phyloP scores from a whole-genome alignment of 257 asterid genomes.

The Solanum neorickii region DNA sequence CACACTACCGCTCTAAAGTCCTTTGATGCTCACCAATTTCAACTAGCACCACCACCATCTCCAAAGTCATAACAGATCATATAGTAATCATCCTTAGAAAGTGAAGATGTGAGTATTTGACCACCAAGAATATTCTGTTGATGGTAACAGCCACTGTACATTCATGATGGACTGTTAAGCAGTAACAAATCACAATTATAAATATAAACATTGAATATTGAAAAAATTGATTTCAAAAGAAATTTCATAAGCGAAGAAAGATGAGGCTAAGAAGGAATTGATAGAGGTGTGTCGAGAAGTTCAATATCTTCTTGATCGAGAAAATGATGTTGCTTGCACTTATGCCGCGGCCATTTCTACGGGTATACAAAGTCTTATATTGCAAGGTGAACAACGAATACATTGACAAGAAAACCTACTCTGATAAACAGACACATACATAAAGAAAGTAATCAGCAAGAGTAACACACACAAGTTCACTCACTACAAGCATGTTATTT shows the following conservation, averaged over 20 bases:
- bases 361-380: neutral
- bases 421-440: neutral
- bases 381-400: neutral
- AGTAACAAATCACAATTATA: neutral
- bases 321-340: neutral
- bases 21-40: neutral
- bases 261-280: neutral
- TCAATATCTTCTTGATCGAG: neutral
- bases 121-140: neutral
- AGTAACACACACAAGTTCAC: neutral
- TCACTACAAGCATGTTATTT: neutral
- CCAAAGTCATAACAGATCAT: neutral
- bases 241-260: neutral
- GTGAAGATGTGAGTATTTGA: neutral
- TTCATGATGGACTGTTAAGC: neutral
- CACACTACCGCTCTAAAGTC: neutral
- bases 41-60: neutral
- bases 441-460: neutral
- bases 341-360: neutral
- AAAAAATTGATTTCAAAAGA: neutral
- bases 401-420: neutral
- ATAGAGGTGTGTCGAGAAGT: neutral
- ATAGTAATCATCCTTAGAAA: neutral
- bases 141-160: neutral
- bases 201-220: neutral